phyloP scores from a whole-genome alignment of 768 basidiomycete genomes.

The Cubamyces lactineus region DNA sequence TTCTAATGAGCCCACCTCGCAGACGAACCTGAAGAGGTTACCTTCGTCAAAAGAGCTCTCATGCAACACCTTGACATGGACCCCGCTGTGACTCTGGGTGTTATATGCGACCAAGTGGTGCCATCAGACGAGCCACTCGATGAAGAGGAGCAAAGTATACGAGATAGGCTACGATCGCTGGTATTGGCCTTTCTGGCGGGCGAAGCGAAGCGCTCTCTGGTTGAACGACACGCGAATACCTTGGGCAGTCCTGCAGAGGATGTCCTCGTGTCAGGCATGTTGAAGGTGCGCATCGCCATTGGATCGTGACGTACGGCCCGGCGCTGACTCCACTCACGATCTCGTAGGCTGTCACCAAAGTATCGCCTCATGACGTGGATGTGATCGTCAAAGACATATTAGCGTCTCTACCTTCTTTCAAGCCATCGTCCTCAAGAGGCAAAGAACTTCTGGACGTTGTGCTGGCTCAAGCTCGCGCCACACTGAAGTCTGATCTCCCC shows the following conservation, averaged over 20 bases:
- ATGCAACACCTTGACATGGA: slow-evolving; percentile 68
- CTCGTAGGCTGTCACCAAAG: slow-evolving; percentile 52
- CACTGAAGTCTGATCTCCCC: slow-evolving; percentile 38
- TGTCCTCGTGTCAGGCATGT: slow-evolving; percentile 49
- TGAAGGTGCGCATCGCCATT: slow-evolving; percentile 45
- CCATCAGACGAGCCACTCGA: slow-evolving; percentile 54
- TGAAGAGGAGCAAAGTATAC: slow-evolving; percentile 59
- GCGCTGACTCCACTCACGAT: background rate
- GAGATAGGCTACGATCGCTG: slow-evolving; percentile 58
- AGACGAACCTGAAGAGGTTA: slow-evolving; percentile 69
- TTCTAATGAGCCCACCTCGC: background rate
- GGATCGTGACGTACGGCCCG: background rate
- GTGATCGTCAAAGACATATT: slow-evolving; percentile 58
- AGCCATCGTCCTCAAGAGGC: slow-evolving; percentile 39
- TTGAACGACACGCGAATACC: slow-evolving; percentile 47
- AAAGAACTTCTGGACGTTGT: slow-evolving; percentile 45
- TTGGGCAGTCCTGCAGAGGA: slow-evolving; percentile 50
- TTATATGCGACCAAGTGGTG: slow-evolving; percentile 69
- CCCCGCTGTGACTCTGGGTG: slow-evolving; percentile 59
- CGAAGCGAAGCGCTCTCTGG: slow-evolving; percentile 52
- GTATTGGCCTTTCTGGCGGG: slow-evolving; percentile 62
- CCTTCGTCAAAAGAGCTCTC: slow-evolving; percentile 61
- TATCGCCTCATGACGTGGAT: slow-evolving; percentile 45
- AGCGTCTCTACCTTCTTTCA: slow-evolving; percentile 51
- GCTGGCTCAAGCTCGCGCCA: slow-evolving; percentile 39